phyloP scores from a whole-genome alignment of 192 early-diverging fungal species.

The Rhizoclosmatium globosum region DNA sequence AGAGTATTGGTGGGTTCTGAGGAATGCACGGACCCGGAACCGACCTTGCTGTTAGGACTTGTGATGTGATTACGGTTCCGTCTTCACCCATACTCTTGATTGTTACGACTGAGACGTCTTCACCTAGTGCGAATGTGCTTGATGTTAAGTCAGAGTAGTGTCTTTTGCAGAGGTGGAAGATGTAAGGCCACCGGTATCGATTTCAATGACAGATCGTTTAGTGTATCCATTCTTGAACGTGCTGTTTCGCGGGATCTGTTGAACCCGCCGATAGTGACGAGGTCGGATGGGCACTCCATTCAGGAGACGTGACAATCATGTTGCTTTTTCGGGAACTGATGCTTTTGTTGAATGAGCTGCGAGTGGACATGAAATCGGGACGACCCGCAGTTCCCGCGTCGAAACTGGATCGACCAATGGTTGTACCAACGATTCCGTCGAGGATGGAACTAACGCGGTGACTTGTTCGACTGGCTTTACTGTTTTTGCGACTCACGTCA shows the following conservation, averaged over 20 bases:
- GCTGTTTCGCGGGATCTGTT: background rate
- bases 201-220: background rate
- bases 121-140: constrained; percentile 26
- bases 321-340: background rate
- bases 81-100: constrained; percentile 30
- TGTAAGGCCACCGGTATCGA: background rate
- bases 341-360: background rate
- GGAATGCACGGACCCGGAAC: background rate
- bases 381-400: too few relatives aligned
- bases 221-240: background rate
- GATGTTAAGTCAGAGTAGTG: background rate
- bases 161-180: background rate
- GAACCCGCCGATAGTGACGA: constrained; percentile 9
- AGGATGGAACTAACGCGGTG: too few relatives aligned
- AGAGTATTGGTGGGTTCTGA: background rate
- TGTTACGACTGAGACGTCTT: constrained; percentile 27
- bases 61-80: constrained; percentile 8
- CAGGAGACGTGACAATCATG: constrained; percentile 28
- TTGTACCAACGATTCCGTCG: too few relatives aligned
- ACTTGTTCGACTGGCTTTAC: too few relatives aligned
- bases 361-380: too few relatives aligned
- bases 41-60: constrained; percentile 6
- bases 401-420: too few relatives aligned
- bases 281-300: constrained; percentile 34
- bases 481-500: too few relatives aligned